phyloP scores from a whole-genome alignment of 2,329 filamentous ascomycete genomes.

The Beauveria sp. region DNA sequence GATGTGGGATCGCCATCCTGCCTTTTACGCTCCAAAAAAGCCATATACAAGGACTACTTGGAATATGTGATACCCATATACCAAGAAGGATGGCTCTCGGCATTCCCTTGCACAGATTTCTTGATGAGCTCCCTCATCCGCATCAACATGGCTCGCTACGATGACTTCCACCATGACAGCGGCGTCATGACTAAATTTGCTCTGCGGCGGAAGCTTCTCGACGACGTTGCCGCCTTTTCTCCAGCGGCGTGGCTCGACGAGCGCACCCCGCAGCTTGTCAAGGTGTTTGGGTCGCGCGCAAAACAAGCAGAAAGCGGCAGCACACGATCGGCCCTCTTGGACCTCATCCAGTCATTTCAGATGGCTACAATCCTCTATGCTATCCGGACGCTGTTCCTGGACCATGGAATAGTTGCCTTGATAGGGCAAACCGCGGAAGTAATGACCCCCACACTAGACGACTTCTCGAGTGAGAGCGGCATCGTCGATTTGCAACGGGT shows the following conservation, averaged over 20 bases:
- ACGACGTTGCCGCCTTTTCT: neutral
- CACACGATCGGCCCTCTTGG: neutral
- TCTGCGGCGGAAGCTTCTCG: neutral
- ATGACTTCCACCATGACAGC: neutral
- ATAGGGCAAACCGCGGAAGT: neutral
- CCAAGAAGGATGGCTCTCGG: neutral
- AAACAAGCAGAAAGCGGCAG: neutral
- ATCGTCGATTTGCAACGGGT: neutral
- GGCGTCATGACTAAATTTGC: neutral
- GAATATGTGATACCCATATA: neutral
- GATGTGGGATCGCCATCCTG: conserved; percentile 3
- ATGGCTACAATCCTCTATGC: conserved; percentile 8
- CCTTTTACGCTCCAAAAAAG: neutral
- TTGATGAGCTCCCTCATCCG: conserved; percentile 1
- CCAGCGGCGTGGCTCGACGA: neutral
- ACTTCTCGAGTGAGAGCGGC: neutral
- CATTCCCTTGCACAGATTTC: neutral
- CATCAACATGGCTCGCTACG: conserved; percentile 3
- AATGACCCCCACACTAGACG: no score
- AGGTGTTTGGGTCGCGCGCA: neutral
- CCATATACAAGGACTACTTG: neutral
- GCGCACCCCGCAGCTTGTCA: neutral
- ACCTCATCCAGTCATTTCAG: conserved; percentile 9
- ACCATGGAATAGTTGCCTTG: neutral
- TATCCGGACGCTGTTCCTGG: conserved; percentile 12